Evolutionary conservation across 192 early-diverging fungal species (phyloP).

Genomic region (Pilobolus umbonatus): DNA sequence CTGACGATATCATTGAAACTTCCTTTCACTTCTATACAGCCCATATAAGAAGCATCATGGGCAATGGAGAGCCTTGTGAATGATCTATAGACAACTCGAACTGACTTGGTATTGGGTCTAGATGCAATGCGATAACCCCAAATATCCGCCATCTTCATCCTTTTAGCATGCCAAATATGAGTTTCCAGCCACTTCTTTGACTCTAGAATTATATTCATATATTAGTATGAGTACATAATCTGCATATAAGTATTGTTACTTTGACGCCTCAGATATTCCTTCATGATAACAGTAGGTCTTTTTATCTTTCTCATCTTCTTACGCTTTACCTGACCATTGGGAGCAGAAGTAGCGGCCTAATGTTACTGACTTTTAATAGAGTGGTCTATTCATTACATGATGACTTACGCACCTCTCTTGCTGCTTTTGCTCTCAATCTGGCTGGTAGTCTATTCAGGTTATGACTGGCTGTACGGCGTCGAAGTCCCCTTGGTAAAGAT

Average conservation of each 20-base stretch:
- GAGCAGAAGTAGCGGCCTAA: background rate
- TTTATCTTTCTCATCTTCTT: conserved; percentile 11
- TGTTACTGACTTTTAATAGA: background rate
- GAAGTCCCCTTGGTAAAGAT: conserved; percentile 83
- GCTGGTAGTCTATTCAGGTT: conserved; percentile 91
- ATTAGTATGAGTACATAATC: background rate
- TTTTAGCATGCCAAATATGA: conserved; percentile 97
- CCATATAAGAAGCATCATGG: conserved; percentile 82
- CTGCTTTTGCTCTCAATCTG: conserved; percentile 71
- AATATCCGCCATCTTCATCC: conserved; percentile 87
- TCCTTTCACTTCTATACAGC: conserved; percentile 70
- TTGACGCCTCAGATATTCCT: conserved; percentile 7
- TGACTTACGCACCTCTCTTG: conserved; percentile 55
- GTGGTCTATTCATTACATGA: too few relatives aligned
- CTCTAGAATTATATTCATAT: background rate
- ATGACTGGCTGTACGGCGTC: conserved; percentile 91
- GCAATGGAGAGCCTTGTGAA: conserved; percentile 69
- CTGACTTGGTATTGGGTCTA: conserved; percentile 83
- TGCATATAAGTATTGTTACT: background rate
- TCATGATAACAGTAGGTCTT: conserved; percentile 1
- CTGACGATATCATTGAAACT: conserved; percentile 36
- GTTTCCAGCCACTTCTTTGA: conserved; percentile 88
- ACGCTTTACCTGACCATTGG: background rate
- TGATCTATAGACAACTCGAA: conserved; percentile 69
- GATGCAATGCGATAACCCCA: conserved; percentile 82